These are phyloP conservation scores for Pseudogymnoascus sp. DNA, from an alignment of 2,329 filamentous ascomycete genomes.

Conservation along the genomic window DNA sequence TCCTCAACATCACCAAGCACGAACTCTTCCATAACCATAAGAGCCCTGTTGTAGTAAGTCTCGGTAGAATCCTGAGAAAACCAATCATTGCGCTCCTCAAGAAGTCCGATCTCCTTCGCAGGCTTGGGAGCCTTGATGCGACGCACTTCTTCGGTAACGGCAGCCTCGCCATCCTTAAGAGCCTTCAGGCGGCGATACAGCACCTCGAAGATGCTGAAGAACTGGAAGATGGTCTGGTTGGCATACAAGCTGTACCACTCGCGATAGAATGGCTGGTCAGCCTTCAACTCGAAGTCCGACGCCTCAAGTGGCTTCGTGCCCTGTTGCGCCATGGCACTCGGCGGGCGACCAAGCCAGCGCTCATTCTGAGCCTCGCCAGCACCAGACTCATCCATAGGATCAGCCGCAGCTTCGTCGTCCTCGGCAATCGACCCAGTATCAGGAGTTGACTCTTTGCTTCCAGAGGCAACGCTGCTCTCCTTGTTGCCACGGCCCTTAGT, in stretches of 20 bases:
- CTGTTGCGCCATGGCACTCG: slow-evolving; percentile 46
- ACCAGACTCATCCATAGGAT: slow-evolving; percentile 42
- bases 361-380: slow-evolving; percentile 58
- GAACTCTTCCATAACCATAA: slow-evolving; percentile 79
- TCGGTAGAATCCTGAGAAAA: slow-evolving; percentile 57
- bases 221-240: slow-evolving; percentile 87
- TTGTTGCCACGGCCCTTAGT: slow-evolving; percentile 65
- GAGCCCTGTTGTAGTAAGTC: slow-evolving; percentile 76
- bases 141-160: slow-evolving; percentile 65
- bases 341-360: slow-evolving; percentile 56
- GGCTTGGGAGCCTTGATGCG: slow-evolving; percentile 70
- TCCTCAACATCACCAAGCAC: slow-evolving; percentile 77
- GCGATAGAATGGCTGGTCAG: slow-evolving; percentile 72
- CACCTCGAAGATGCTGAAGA: slow-evolving; percentile 89
- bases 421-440: slow-evolving; percentile 71
- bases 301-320: slow-evolving; percentile 48
- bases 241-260: slow-evolving; percentile 83
- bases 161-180: slow-evolving; percentile 70
- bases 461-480: slow-evolving; percentile 68
- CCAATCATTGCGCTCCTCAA: slow-evolving; percentile 71
- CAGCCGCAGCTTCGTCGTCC: slow-evolving; percentile 60
- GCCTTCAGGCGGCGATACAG: slow-evolving; percentile 77
- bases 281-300: slow-evolving; percentile 58
- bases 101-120: slow-evolving; percentile 73
- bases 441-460: slow-evolving; percentile 82